Conservation (phyloP, 148 eudicot species). For the Spergularia bocconei region DNA sequence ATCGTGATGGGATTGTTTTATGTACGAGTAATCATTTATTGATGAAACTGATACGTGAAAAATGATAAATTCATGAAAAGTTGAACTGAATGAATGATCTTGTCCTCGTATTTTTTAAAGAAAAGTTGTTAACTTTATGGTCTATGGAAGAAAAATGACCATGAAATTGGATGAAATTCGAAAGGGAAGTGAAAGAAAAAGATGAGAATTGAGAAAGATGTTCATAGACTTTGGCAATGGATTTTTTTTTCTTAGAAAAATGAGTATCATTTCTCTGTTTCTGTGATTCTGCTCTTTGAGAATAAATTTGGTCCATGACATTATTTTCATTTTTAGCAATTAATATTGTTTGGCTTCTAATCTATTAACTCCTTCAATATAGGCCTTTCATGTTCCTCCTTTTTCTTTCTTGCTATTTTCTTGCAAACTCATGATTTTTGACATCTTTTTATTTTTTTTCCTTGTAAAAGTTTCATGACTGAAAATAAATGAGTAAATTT, state of each 20-base stretch:
- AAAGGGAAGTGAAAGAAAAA: background rate
- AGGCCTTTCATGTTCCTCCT: constrained; percentile 19
- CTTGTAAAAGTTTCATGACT: too few relatives aligned
- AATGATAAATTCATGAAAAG: background rate
- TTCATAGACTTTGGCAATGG: constrained; percentile 17
- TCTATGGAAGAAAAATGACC: constrained; percentile 7
- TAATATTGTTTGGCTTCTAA: constrained; percentile 27
- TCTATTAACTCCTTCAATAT: constrained; percentile 23
- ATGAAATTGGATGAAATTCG: constrained; percentile 1
- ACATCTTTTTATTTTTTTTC: too few relatives aligned
- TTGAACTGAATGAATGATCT: background rate
- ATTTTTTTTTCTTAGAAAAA: constrained; percentile 8
- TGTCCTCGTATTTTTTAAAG: background rate
- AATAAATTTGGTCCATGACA: constrained; percentile 18
- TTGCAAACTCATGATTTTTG: background rate
- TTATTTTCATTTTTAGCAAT: constrained; percentile 29
- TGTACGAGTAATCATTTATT: background rate
- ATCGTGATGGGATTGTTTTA: background rate
- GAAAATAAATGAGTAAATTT: too few relatives aligned
- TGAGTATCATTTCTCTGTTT: constrained; percentile 7
- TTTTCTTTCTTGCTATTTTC: constrained; percentile 18
- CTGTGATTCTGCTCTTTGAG: background rate
- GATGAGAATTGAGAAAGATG: constrained; percentile 13
- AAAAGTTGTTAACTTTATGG: background rate
- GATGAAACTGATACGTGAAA: background rate